Evolutionary conservation across 345 rosid genomes (phyloP), one percentile per base, ranked within the genome.

Genomic region (Adansonia digitata): DNA sequence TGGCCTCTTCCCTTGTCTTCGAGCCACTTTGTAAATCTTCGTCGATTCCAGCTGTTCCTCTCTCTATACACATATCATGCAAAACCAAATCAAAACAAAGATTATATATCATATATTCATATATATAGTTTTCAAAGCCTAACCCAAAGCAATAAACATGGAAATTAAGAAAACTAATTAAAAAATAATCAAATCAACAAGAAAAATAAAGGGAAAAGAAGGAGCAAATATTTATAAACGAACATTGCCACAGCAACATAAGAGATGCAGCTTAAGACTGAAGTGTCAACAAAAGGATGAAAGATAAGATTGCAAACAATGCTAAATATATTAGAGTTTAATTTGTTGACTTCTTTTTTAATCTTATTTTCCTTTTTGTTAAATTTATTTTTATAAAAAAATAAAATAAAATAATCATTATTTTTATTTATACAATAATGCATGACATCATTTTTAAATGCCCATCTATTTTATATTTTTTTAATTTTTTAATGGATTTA

Each of bases 1-100:
- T 48, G 89, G 77, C 77, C 87, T 86, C 83, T 91, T 89, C 83
- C 91, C 92, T 78, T 71, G 68, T 49, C 76, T 73, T 69, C 20
- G 82, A 84, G 89, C 90, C 85, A 86, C 85, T 80, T 84, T 80
- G 0, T 48, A 10, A 15, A 31, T 14, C 39, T 27, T 57, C 49
- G 39, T 29, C 5, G 14, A 5, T 0, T 22, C 57, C 43, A 51
- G 11, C 62, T 27, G 52, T 17, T 12, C 2, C 2, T 42, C 2
- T 42, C 0, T 42, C 0, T 40, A 40, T 42, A 42, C 18, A 17
- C 12, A n/a, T 22, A 5, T n/a, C 22, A 63, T 22, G 29, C 20
- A 66, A 66, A 49, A 18, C 10, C 42, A 13, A 56, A 56, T 26
- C 62, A 57, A 57, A 37, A 1, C 45, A 17, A 26, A 14, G 35